These are phyloP conservation scores for Heterobasidion irregulare DNA, from an alignment of 1,284 basidiomycete species.

Conservation along the genomic window DNA sequence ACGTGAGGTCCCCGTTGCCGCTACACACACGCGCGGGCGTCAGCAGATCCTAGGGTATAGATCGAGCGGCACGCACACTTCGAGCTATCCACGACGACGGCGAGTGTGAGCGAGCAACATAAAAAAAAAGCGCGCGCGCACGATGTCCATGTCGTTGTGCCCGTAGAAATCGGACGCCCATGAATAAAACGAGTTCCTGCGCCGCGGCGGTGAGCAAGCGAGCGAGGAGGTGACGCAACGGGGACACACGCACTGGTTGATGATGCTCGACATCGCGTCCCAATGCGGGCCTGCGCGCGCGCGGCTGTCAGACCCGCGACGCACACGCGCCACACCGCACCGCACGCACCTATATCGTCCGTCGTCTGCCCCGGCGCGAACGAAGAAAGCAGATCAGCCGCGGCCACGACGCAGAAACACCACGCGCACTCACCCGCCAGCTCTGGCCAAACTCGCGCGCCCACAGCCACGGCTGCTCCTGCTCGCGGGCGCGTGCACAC, in stretches of 20 bases:
- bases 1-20: slow-evolving; percentile 33
- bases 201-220: too few species aligned
- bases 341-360: slow-evolving; percentile 34
- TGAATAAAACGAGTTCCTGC: slow-evolving; percentile 34
- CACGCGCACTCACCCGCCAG: slow-evolving; percentile 38
- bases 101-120: not conserved
- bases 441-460: slow-evolving; percentile 43
- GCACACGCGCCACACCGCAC: not conserved
- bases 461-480: slow-evolving; percentile 58
- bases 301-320: not conserved
- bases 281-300: slow-evolving; percentile 19
- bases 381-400: too few species aligned
- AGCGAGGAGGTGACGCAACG: too few species aligned
- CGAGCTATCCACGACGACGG: slow-evolving; percentile 22
- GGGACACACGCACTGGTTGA: slow-evolving; percentile 27
- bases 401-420: too few species aligned
- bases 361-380: slow-evolving; percentile 34
- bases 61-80: slow-evolving; percentile 21
- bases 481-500: not conserved
- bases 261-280: slow-evolving; percentile 26
- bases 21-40: slow-evolving; percentile 14
- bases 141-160: slow-evolving; percentile 40
- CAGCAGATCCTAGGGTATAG: not conserved
- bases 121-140: too few species aligned
- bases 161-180: slow-evolving; percentile 36